These are phyloP conservation scores for Hymenoscyphus albidus DNA, from an alignment of 2,329 filamentous ascomycete genomes.

Conservation along the genomic window DNA sequence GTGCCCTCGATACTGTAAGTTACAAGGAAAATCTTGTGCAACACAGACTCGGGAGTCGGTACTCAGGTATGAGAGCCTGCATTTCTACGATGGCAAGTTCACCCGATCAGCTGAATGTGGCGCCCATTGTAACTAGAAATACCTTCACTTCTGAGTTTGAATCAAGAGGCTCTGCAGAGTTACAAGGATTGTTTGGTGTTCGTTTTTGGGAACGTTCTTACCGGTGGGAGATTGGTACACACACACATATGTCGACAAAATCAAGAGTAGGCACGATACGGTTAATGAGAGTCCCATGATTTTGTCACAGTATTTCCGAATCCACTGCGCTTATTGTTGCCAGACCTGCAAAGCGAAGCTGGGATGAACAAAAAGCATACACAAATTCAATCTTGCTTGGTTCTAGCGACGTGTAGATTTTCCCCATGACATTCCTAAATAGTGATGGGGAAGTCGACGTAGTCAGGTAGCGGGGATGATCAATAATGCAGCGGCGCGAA, in stretches of 20 bases:
- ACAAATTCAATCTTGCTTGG: too few relatives aligned
- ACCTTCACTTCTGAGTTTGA: neutral
- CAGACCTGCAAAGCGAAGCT: too few relatives aligned
- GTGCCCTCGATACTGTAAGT: constrained; percentile 37
- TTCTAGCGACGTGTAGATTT: too few relatives aligned
- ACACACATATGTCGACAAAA: too few relatives aligned
- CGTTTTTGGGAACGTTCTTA: neutral
- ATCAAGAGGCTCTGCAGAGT: neutral
- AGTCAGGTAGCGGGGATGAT: neutral
- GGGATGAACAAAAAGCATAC: too few relatives aligned
- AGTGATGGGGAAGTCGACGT: neutral
- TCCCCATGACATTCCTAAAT: neutral
- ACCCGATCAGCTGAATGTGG: constrained; percentile 41
- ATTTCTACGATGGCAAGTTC: constrained; percentile 26
- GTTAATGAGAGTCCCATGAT: too few relatives aligned
- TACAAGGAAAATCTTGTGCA: constrained; percentile 6
- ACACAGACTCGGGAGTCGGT: neutral
- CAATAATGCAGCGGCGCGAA: neutral
- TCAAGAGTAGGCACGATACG: too few relatives aligned
- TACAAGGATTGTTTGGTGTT: neutral
- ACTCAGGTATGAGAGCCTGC: neutral
- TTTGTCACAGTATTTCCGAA: too few relatives aligned
- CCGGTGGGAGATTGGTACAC: too few relatives aligned
- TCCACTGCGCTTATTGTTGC: too few relatives aligned
- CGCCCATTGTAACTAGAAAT: constrained; percentile 35